A percentile compares a stretch with the other conserved stretches of the same genome.
phyloP scores from a whole-genome alignment of 495 filamentous ascomycete species.

The Penicillium soppii region DNA sequence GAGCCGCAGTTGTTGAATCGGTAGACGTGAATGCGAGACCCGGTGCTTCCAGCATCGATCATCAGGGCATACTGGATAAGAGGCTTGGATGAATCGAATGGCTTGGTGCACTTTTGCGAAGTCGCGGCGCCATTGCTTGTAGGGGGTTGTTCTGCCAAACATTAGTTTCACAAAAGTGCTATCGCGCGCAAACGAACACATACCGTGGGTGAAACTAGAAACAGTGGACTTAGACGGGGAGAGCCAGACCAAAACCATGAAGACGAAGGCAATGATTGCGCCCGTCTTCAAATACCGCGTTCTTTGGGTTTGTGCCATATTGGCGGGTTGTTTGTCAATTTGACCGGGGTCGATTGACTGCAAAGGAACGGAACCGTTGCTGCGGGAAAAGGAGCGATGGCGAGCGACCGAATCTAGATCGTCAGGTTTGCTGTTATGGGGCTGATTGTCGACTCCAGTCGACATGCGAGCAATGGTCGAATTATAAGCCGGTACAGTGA shows the following conservation, averaged over 20 bases:
- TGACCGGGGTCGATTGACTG: conserved; percentile 10
- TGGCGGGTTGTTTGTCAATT: conserved; percentile 28
- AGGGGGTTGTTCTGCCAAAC: conserved; percentile 26
- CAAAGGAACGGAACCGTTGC: conserved; percentile 18
- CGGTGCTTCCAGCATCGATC: conserved; percentile 97
- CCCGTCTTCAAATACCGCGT: conserved; percentile 81
- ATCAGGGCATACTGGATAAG: conserved; percentile 96
- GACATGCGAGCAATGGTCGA: conserved; percentile 46
- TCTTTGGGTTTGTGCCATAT: conserved; percentile 70
- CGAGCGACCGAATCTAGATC: conserved; percentile 22
- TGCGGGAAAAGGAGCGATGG: conserved; percentile 36
- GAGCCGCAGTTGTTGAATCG: conserved; percentile 97
- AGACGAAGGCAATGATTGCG: conserved; percentile 69
- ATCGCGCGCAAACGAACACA: conserved; percentile 8
- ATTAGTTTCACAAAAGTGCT: conserved; percentile 6
- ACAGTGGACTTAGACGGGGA: conserved; percentile 52
- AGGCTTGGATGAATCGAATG: conserved; percentile 80
- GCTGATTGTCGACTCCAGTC: conserved; percentile 44
- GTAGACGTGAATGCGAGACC: conserved; percentile 97
- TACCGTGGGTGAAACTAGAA: conserved; percentile 41
- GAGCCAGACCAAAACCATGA: conserved; percentile 75
- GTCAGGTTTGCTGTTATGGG: conserved; percentile 17
- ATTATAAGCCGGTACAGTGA: conserved; percentile 16
- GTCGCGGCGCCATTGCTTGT: conserved; percentile 27
- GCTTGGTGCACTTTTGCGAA: conserved; percentile 69